These are phyloP conservation scores for Phaseolus coccineus DNA, from an alignment of 331 rosid genomes.

Conservation along the genomic window DNA sequence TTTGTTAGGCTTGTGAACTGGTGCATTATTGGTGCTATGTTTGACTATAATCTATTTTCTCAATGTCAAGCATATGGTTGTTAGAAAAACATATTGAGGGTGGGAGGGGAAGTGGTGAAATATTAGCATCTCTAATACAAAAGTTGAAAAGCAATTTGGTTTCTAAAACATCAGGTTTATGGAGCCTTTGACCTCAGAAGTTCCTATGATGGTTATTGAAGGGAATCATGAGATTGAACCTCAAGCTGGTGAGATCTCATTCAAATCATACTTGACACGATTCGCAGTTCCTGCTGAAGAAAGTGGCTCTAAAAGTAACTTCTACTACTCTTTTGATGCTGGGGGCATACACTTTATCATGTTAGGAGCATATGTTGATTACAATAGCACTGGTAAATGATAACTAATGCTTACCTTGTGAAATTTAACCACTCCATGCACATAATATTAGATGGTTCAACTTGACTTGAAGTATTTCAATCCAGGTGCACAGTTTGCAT, in stretches of 20 bases:
- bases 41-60: neutral
- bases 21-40: neutral
- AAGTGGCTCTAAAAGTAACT: constrained; percentile 76
- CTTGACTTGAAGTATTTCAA: constrained; percentile 21
- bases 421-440: neutral
- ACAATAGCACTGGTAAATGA: constrained; percentile 79
- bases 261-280: constrained; percentile 76
- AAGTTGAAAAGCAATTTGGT: constrained; percentile 11
- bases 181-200: constrained; percentile 77
- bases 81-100: neutral
- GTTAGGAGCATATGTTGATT: constrained; percentile 91
- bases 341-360: constrained; percentile 89
- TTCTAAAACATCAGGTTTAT: constrained; percentile 68
- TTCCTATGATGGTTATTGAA: constrained; percentile 93
- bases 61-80: neutral
- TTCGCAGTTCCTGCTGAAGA: constrained; percentile 83
- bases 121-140: constrained; percentile 5
- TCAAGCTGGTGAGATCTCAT: constrained; percentile 74
- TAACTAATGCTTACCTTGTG: constrained; percentile 34
- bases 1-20: neutral
- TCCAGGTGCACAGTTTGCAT: constrained; percentile 82
- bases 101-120: neutral
- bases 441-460: constrained; percentile 14
- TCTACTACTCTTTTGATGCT: constrained; percentile 84
- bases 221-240: constrained; percentile 99